Conservation (phyloP, 345 rosid genomes). For the Anastatica hierochuntica region DNA sequence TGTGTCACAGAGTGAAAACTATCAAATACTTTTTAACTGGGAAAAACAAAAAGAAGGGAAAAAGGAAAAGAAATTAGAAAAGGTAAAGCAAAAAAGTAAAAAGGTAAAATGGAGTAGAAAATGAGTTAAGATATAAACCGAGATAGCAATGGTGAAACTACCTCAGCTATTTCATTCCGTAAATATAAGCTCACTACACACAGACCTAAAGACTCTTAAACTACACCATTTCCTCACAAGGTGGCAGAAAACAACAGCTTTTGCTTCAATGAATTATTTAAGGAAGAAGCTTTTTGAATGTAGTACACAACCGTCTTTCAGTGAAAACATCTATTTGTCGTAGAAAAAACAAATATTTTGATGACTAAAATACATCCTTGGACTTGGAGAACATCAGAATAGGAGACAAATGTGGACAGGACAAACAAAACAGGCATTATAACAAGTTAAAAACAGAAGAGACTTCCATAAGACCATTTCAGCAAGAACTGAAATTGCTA, state of each 20-base stretch:
- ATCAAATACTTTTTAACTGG: not conserved
- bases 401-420: not conserved
- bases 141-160: no score
- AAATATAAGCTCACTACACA: slow-evolving; percentile 1
- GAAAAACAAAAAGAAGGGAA: not conserved
- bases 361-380: not conserved
- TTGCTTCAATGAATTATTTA: no score
- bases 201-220: not conserved
- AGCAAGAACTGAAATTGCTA: not conserved
- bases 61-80: not conserved
- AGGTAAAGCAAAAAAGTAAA: no score
- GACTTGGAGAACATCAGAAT: not conserved
- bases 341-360: no score
- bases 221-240: slow-evolving; percentile 2
- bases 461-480: not conserved
- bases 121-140: not conserved
- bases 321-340: not conserved
- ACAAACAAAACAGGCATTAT: not conserved
- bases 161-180: not conserved
- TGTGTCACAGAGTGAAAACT: not conserved
- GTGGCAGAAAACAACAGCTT: no score
- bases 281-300: no score
- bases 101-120: not conserved
- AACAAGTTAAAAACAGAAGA: not conserved
- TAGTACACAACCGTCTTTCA: not conserved